Evolutionary conservation across 179 eudicot genomes (phyloP).

Genomic region (Heliamphora pulchella): DNA sequence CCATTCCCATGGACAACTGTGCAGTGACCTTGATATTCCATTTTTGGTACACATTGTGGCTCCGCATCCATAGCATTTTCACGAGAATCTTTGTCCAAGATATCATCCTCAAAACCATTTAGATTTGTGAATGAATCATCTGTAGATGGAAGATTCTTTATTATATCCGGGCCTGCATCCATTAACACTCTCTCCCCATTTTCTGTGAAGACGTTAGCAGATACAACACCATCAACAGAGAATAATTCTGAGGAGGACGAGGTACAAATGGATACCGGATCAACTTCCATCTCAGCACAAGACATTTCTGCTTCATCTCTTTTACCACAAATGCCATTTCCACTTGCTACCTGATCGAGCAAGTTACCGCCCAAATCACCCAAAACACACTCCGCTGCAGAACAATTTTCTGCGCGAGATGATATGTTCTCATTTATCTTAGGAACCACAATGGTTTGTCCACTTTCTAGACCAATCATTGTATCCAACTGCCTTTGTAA

Average conservation of each 20-base stretch:
- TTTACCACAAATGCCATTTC: conserved; percentile 18
- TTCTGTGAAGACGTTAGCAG: conserved; percentile 5
- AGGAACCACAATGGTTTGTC: conserved; percentile 19
- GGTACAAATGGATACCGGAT: conserved; percentile 33
- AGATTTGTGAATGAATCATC: conserved; percentile 16
- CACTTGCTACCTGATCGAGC: conserved; percentile 12
- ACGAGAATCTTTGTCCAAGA: not conserved
- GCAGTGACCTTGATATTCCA: not conserved
- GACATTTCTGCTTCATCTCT: conserved; percentile 14
- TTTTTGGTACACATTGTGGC: not conserved
- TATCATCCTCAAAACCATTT: conserved; percentile 15
- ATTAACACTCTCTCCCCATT: conserved; percentile 8
- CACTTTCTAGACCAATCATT: conserved; percentile 22
- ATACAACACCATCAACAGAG: conserved; percentile 27
- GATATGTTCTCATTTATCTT: conserved; percentile 6
- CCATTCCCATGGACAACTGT: not conserved
- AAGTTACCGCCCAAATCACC: conserved; percentile 16
- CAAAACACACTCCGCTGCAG: conserved; percentile 1
- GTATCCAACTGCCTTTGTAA: conserved; percentile 51
- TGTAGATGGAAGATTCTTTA: conserved; percentile 16
- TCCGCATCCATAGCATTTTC: conserved; percentile 10
- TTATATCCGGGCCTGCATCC: conserved; percentile 13
- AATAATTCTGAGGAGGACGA: conserved; percentile 30
- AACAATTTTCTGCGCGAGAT: conserved; percentile 16
- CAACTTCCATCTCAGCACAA: conserved; percentile 44